These are phyloP conservation scores for Saururus chinensis DNA, from an alignment of 164 flowering plant species.

Conservation along the genomic window DNA sequence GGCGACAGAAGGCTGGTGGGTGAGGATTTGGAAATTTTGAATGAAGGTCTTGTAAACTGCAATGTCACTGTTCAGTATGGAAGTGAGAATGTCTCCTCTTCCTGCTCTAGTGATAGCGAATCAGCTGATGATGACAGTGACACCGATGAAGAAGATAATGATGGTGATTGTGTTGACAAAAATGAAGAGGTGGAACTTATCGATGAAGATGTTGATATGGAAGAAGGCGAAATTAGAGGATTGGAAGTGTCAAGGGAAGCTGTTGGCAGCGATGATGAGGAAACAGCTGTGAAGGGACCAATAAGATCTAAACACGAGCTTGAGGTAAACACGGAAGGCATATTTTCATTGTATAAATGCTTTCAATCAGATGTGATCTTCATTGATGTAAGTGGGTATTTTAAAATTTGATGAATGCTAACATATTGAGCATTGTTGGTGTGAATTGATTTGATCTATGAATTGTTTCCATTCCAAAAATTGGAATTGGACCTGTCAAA, in stretches of 20 bases:
- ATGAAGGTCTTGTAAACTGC: no score
- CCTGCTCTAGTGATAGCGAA: slow-evolving; percentile 5
- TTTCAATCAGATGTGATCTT: background rate
- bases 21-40: no score
- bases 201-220: slow-evolving; percentile 26
- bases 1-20: no score
- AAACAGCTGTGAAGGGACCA: slow-evolving; percentile 27
- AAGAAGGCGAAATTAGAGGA: slow-evolving; percentile 71
- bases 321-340: slow-evolving; percentile 28
- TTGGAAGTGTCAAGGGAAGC: slow-evolving; percentile 19
- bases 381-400: background rate
- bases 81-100: slow-evolving; percentile 14
- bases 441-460: background rate
- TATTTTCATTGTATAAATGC: background rate
- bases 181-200: slow-evolving; percentile 41
- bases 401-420: no score
- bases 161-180: slow-evolving; percentile 3
- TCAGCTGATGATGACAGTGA: slow-evolving; percentile 8
- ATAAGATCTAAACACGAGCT: slow-evolving; percentile 71
- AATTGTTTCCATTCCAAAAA: background rate
- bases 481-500: no score
- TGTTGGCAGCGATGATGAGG: slow-evolving; percentile 29
- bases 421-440: no score
- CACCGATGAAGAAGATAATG: slow-evolving; percentile 19
- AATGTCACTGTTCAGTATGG: slow-evolving; percentile 14